phyloP scores from a whole-genome alignment of 2,329 filamentous ascomycete species.

The Fusarium sp. region DNA sequence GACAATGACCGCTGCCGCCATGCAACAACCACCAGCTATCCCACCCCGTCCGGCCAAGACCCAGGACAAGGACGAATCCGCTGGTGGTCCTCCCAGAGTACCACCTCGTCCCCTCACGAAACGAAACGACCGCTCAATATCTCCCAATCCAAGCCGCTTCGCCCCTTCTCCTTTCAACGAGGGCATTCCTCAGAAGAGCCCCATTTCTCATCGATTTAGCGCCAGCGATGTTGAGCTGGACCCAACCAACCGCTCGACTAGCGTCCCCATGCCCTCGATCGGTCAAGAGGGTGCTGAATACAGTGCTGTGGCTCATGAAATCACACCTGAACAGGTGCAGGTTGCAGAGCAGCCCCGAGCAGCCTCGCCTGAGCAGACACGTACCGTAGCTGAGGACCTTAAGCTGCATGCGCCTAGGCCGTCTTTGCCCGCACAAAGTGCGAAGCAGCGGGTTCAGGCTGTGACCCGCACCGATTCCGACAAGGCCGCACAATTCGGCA shows the following conservation, averaged over 20 bases:
- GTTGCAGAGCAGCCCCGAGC: constrained; percentile 50
- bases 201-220: constrained; percentile 49
- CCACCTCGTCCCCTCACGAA: constrained; percentile 79
- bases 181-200: constrained; percentile 61
- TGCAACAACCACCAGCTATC: constrained; percentile 61
- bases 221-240: constrained; percentile 52
- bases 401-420: constrained; percentile 91
- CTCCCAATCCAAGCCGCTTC: constrained; percentile 79
- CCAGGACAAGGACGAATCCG: constrained; percentile 56
- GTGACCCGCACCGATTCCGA: constrained; percentile 94
- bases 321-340: constrained; percentile 51
- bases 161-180: constrained; percentile 89
- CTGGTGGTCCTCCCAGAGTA: constrained; percentile 65
- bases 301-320: constrained; percentile 64
- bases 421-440: constrained; percentile 80
- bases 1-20: constrained; percentile 61
- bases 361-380: constrained; percentile 73
- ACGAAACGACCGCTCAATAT: constrained; percentile 78
- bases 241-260: constrained; percentile 70
- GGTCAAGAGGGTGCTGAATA: constrained; percentile 94
- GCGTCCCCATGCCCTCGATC: constrained; percentile 83
- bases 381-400: constrained; percentile 80
- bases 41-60: constrained; percentile 65
- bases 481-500: constrained; percentile 82
- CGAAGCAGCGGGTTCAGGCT: constrained; percentile 81